phyloP scores from a whole-genome alignment of 2,329 filamentous ascomycete genomes.

The Alternaria solani region DNA sequence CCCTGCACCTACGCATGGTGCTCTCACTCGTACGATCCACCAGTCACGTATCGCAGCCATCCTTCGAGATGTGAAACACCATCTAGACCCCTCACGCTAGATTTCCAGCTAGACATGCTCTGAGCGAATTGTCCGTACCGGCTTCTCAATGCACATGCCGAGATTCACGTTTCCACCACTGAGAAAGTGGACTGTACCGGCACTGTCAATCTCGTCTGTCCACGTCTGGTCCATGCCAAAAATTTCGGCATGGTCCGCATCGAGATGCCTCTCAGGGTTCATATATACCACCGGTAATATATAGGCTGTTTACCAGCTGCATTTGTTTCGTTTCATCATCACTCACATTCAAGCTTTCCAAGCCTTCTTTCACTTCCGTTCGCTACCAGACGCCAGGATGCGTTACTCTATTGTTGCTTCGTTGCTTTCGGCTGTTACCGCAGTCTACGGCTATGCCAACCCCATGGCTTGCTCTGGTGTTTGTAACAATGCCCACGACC shows the following conservation, averaged over 20 bases:
- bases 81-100: conserved; percentile 4
- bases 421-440: conserved; percentile 25
- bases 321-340: neutral
- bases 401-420: conserved; percentile 28
- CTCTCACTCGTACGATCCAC: neutral
- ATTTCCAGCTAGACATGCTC: conserved; percentile 3
- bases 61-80: conserved; percentile 7
- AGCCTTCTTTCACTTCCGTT: neutral
- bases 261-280: neutral
- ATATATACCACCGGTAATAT: conserved; percentile 3
- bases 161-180: conserved; percentile 13
- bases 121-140: conserved; percentile 17
- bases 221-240: conserved; percentile 4
- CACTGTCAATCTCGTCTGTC: conserved; percentile 1
- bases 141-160: conserved; percentile 1
- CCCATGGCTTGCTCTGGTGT: conserved; percentile 53
- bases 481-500: conserved; percentile 59
- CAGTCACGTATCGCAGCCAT: conserved; percentile 5
- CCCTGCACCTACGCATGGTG: neutral
- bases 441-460: conserved; percentile 49
- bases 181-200: neutral
- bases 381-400: conserved; percentile 18
- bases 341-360: neutral
- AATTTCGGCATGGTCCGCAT: neutral
- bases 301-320: neutral